These are phyloP conservation scores for Polygonum maritimum DNA, from an alignment of 148 eudicot genomes.

Conservation along the genomic window DNA sequence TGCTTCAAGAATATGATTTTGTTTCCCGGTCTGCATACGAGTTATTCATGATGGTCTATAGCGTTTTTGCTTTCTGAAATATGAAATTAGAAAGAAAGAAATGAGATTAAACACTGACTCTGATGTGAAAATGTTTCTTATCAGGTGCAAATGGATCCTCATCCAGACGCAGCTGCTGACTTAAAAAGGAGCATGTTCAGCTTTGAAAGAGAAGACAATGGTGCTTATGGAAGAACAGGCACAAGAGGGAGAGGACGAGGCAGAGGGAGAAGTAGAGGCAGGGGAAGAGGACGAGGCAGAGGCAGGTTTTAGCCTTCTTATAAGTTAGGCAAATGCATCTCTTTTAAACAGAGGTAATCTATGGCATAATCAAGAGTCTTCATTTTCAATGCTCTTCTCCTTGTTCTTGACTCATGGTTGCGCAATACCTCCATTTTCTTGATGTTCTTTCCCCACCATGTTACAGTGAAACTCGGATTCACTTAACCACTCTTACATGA, in stretches of 20 bases:
- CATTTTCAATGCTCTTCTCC: neutral
- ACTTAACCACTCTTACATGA: neutral
- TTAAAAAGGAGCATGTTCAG: slow-evolving; percentile 75
- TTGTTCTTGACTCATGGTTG: neutral
- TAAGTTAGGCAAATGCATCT: neutral
- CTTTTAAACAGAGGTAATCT: neutral
- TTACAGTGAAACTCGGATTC: neutral
- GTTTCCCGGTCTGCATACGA: no score
- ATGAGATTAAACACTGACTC: no score
- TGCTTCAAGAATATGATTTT: no score
- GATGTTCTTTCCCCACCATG: neutral
- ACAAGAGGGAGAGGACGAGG: slow-evolving; percentile 49
- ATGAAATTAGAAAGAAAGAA: neutral
- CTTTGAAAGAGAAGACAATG: slow-evolving; percentile 43
- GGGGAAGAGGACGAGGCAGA: slow-evolving; percentile 35
- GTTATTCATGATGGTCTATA: no score
- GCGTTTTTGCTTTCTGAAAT: neutral
- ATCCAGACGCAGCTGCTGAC: slow-evolving; percentile 36
- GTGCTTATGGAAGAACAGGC: slow-evolving; percentile 30
- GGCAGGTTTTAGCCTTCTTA: slow-evolving; percentile 18
- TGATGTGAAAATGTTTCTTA: neutral
- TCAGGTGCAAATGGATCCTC: slow-evolving; percentile 41
- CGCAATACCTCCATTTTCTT: neutral
- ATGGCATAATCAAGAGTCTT: neutral
- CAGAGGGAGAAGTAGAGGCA: slow-evolving; percentile 28